These are phyloP conservation scores for Rhizopogon roseolus DNA, from an alignment of 768 basidiomycete species.

Conservation along the genomic window DNA sequence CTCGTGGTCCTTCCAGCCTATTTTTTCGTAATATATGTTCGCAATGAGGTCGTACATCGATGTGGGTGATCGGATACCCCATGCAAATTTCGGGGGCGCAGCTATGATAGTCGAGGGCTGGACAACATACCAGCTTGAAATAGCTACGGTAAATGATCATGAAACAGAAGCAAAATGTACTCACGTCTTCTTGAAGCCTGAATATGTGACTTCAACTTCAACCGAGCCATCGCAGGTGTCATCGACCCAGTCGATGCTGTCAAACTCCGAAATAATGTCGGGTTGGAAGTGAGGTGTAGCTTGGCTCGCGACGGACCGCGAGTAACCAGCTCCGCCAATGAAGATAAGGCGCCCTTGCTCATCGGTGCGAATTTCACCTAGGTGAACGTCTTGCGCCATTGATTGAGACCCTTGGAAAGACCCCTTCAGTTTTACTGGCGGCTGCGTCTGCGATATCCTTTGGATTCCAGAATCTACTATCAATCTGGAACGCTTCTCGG, in stretches of 20 bases:
- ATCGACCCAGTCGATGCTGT: conserved; percentile 31
- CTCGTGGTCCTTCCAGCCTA: conserved; percentile 8
- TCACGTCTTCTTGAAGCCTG: background rate
- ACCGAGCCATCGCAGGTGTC: conserved; percentile 29
- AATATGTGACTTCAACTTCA: conserved; percentile 14
- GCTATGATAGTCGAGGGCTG: conserved; percentile 19
- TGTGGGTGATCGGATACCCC: conserved; percentile 24
- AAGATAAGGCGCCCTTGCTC: conserved; percentile 25
- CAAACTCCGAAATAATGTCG: conserved; percentile 22
- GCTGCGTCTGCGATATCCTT: background rate
- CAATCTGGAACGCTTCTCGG: conserved; percentile 1
- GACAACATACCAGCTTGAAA: background rate
- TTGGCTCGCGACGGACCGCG: conserved; percentile 11
- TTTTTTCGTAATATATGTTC: conserved; percentile 19
- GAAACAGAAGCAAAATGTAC: background rate
- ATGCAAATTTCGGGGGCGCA: conserved; percentile 27
- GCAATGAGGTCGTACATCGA: conserved; percentile 28
- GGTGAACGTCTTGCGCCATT: background rate
- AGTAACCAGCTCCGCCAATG: conserved; percentile 23
- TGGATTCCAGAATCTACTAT: background rate
- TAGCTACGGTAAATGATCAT: background rate
- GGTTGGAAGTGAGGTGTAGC: conserved; percentile 14
- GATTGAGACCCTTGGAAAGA: background rate
- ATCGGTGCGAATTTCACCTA: background rate
- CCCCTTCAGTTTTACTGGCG: background rate